These are phyloP conservation scores for Starmerella vitae DNA, from an alignment of 805 yeast species.

Conservation along the genomic window DNA sequence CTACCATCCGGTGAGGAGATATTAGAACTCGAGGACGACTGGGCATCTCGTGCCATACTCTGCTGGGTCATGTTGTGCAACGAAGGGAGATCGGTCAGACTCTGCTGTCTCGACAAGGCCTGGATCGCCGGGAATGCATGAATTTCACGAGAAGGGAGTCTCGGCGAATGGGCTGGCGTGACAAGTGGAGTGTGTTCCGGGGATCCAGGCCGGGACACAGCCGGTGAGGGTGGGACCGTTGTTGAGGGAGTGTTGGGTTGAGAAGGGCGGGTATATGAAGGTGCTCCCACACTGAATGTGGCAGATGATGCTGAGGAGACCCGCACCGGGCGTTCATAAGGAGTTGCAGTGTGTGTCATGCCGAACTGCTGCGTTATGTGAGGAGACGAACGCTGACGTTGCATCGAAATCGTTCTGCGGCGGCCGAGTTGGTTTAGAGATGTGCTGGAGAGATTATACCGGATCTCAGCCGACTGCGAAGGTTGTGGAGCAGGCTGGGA, in stretches of 20 bases:
- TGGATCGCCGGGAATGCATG: background rate
- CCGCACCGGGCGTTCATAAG: slow-evolving; percentile 22
- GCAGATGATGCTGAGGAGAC: slow-evolving; percentile 15
- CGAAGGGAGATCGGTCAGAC: slow-evolving; percentile 10
- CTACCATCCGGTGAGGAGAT: slow-evolving; percentile 1
- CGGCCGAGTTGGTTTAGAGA: slow-evolving; percentile 1
- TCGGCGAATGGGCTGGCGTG: slow-evolving; percentile 36
- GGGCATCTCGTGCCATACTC: background rate
- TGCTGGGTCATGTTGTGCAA: slow-evolving; percentile 8
- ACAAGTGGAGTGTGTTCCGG: slow-evolving; percentile 34
- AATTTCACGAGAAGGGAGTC: slow-evolving; percentile 29
- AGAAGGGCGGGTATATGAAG: slow-evolving; percentile 16
- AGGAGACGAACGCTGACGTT: slow-evolving; percentile 21
- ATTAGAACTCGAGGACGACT: background rate
- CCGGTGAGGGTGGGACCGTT: slow-evolving; percentile 34
- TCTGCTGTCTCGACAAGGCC: no score
- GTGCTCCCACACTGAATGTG: slow-evolving; percentile 21
- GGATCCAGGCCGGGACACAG: slow-evolving; percentile 27
- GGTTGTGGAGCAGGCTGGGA: no score
- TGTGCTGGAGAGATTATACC: slow-evolving; percentile 1
- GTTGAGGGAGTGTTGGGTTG: slow-evolving; percentile 32
- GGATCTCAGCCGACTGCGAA: no score
- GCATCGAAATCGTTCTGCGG: slow-evolving; percentile 8
- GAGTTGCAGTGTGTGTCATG: slow-evolving; percentile 19
- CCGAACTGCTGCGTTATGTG: slow-evolving; percentile 17